A percentile compares a stretch with the other conserved stretches of the same genome.
Evolutionary conservation across 2,329 filamentous ascomycete genomes (phyloP).

Genomic region (Teratosphaeria epicoccoides): DNA sequence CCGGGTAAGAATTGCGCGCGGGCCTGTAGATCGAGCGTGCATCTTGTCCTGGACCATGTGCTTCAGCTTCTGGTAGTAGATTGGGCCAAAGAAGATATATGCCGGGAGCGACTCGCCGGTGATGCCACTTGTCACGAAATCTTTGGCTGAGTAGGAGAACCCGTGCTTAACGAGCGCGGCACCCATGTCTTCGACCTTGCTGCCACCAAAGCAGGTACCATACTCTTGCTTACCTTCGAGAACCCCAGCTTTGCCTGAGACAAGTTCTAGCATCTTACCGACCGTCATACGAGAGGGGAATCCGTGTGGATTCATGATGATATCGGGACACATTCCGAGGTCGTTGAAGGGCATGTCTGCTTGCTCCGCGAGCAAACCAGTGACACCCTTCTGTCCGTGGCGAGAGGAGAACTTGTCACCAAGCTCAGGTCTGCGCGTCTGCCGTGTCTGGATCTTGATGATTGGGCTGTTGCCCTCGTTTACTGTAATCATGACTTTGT

Average conservation of each 20-base stretch:
- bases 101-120: constrained; percentile 89
- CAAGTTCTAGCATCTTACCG: constrained; percentile 89
- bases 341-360: constrained; percentile 96
- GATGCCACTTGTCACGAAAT: constrained; percentile 89
- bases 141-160: constrained; percentile 94
- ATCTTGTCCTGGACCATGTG: constrained; percentile 99
- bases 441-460: constrained; percentile 91
- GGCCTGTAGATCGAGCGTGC: constrained; percentile 87
- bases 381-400: constrained; percentile 96
- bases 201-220: constrained; percentile 77
- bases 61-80: constrained; percentile 99
- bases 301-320: constrained; percentile 99
- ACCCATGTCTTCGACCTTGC: constrained; percentile 80
- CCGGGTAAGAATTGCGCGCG: constrained; percentile 80
- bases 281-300: constrained; percentile 99
- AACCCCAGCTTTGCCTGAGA: constrained; percentile 88
- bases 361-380: constrained; percentile 91
- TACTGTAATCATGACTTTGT: constrained; percentile 89
- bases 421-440: constrained; percentile 86
- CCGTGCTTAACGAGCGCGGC: constrained; percentile 74
- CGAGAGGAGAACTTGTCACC: constrained; percentile 98
- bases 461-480: constrained; percentile 78
- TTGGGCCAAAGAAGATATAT: constrained; percentile 96
- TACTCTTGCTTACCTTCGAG: constrained; percentile 78
- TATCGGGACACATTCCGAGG: constrained; percentile 81